These are phyloP conservation scores for Halophytophthora polymorphica DNA, from an alignment of 352 stramenopile genomes.

Conservation along the genomic window DNA sequence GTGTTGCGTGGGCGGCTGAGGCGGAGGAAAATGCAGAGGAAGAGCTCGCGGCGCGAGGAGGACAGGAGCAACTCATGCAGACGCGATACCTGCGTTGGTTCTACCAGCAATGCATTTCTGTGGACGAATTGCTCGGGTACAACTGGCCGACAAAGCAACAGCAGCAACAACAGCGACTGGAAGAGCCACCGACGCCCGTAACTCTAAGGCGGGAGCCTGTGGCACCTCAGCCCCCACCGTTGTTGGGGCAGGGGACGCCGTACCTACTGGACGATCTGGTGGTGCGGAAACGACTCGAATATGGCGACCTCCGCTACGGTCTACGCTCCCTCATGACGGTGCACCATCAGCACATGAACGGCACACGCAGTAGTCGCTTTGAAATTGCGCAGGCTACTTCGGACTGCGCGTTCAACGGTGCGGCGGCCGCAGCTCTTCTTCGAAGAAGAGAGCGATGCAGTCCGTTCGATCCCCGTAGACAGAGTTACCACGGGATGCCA, in stretches of 20 bases:
- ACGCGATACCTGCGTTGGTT: conserved; percentile 62
- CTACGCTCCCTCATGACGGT: conserved; percentile 50
- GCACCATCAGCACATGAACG: conserved; percentile 32
- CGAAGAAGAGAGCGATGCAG: neutral
- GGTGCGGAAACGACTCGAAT: conserved; percentile 35
- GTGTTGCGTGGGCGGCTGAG: conserved; percentile 31
- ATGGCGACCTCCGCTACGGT: conserved; percentile 41
- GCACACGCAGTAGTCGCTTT: conserved; percentile 17
- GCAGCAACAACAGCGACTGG: conserved; percentile 5
- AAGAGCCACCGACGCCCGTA: conserved; percentile 5
- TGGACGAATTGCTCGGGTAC: conserved; percentile 57
- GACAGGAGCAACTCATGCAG: conserved; percentile 39
- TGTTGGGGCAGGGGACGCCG: conserved; percentile 7
- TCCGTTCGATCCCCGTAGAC: neutral
- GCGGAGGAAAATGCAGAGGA: conserved; percentile 11
- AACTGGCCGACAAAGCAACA: conserved; percentile 43
- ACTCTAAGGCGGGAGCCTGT: conserved; percentile 7
- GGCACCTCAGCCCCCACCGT: neutral
- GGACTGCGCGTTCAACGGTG: conserved; percentile 20
- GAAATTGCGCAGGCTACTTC: conserved; percentile 16
- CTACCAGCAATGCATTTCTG: conserved; percentile 45
- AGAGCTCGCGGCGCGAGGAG: conserved; percentile 17
- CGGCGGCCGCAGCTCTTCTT: conserved; percentile 7
- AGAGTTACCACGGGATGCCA: neutral
- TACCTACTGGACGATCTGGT: conserved; percentile 60